Conservation (phyloP, 768 basidiomycete genomes). For the Hortiboletus flavorubellus region DNA sequence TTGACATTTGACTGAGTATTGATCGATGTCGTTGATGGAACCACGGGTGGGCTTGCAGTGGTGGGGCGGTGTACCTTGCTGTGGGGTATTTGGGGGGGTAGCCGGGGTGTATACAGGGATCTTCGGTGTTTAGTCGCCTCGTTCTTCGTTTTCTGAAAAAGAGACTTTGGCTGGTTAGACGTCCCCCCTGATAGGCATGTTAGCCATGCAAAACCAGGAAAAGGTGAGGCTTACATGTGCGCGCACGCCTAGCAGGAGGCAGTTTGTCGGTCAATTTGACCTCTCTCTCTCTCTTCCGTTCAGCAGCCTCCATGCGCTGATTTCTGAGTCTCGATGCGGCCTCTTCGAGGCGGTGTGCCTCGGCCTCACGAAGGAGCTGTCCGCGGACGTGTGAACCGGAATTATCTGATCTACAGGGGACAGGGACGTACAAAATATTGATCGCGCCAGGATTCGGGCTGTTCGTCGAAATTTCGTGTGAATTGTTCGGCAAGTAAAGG, state of each 20-base stretch:
- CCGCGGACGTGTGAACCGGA: conserved; percentile 8
- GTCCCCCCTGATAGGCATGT: conserved; percentile 35
- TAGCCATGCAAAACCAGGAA: conserved; percentile 8
- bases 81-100: conserved; percentile 50
- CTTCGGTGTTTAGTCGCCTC: conserved; percentile 69
- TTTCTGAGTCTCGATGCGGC: conserved; percentile 58
- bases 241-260: conserved; percentile 63
- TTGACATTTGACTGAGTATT: conserved; percentile 50
- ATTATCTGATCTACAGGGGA: background rate
- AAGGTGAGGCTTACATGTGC: conserved; percentile 47
- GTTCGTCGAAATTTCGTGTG: conserved; percentile 36
- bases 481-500: conserved; percentile 51
- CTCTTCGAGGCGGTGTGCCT: conserved; percentile 63
- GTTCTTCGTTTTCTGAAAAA: conserved; percentile 73
- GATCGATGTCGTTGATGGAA: conserved; percentile 28
- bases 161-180: conserved; percentile 52
- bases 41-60: conserved; percentile 33
- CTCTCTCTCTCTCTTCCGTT: conserved; percentile 73
- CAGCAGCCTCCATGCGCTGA: conserved; percentile 65
- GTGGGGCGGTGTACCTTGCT: conserved; percentile 41
- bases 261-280: conserved; percentile 71
- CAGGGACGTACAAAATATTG: conserved; percentile 57
- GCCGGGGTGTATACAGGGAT: conserved; percentile 52
- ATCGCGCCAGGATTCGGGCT: conserved; percentile 64
- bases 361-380: conserved; percentile 55